Evolutionary conservation across 225 moss, liverwort and hornwort genomes (phyloP).

Genomic region (Neckera pumila): DNA sequence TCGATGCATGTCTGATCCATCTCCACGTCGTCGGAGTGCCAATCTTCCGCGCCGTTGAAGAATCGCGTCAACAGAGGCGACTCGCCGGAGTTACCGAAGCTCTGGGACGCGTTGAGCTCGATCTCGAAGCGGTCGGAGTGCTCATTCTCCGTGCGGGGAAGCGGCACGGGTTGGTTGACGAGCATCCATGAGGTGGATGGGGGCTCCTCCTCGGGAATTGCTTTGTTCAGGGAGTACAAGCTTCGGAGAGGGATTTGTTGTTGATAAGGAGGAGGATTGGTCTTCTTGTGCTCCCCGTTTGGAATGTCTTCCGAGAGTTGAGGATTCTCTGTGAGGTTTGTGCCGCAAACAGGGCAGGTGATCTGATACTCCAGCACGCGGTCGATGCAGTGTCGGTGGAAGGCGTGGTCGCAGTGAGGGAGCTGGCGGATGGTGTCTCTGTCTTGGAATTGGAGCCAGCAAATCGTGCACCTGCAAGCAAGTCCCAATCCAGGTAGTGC

Average conservation of each 20-base stretch:
- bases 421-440: conserved; percentile 13
- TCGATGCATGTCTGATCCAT: conserved; percentile 13
- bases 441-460: conserved; percentile 13
- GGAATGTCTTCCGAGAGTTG: neutral
- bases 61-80: conserved; percentile 7
- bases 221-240: neutral
- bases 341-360: conserved; percentile 31
- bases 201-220: neutral
- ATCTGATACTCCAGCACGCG: conserved; percentile 11
- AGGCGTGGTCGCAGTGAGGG: conserved; percentile 29
- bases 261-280: neutral
- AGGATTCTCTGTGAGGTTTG: neutral
- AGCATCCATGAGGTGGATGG: conserved; percentile 13
- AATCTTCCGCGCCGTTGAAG: neutral
- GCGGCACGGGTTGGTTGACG: conserved; percentile 25
- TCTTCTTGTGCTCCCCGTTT: neutral
- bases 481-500: neutral
- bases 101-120: neutral
- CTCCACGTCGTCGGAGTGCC: neutral
- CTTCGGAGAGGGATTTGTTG: neutral
- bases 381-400: conserved; percentile 33
- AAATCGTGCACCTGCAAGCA: conserved; percentile 27
- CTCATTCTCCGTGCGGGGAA: neutral
- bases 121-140: conserved; percentile 20
- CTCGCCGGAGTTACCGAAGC: neutral